Evolutionary conservation across 164 flowering plant species (phyloP).

Genomic region (Umbilicus rupestris): DNA sequence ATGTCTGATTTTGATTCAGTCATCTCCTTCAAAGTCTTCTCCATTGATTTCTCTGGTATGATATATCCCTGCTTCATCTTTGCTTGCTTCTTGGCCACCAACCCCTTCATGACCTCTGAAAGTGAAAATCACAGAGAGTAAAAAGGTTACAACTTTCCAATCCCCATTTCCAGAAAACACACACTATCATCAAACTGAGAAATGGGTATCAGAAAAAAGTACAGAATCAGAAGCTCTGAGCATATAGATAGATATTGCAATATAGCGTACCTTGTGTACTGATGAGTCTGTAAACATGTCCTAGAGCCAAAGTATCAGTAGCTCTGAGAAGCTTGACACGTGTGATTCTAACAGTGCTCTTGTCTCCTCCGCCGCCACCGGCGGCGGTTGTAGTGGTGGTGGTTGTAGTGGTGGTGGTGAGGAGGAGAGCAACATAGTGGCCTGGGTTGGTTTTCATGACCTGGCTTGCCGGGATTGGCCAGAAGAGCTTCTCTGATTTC

Average conservation of each 20-base stretch:
- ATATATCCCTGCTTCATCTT: constrained; percentile 29
- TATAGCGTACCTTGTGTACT: constrained; percentile 49
- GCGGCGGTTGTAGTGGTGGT: constrained; percentile 10
- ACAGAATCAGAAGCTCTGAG: not conserved
- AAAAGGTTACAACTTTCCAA: not conserved
- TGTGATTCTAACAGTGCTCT: constrained; percentile 33
- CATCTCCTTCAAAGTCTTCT: constrained; percentile 12
- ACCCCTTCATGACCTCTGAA: constrained; percentile 88
- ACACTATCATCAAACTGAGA: not conserved
- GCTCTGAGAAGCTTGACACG: constrained; percentile 77
- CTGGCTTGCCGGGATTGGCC: constrained; percentile 61
- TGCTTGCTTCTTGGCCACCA: constrained; percentile 69
- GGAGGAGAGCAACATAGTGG: constrained; percentile 76
- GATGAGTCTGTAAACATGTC: constrained; percentile 80
- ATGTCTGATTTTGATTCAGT: not conserved
- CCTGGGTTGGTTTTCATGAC: constrained; percentile 77
- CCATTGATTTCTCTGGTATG: constrained; percentile 11
- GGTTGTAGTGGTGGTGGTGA: constrained; percentile 37
- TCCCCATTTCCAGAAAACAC: constrained; percentile 3
- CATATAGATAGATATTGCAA: not conserved
- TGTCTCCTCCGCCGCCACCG: constrained; percentile 6
- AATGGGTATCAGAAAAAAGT: not conserved
- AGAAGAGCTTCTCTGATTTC: constrained; percentile 49
- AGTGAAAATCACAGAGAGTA: constrained; percentile 12
- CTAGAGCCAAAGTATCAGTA: constrained; percentile 63